Percentiles rank a stretch among this genome's conserved stretches.
phyloP scores from a whole-genome alignment of 192 early-diverging fungal genomes.

The Coemansia asiatica region DNA sequence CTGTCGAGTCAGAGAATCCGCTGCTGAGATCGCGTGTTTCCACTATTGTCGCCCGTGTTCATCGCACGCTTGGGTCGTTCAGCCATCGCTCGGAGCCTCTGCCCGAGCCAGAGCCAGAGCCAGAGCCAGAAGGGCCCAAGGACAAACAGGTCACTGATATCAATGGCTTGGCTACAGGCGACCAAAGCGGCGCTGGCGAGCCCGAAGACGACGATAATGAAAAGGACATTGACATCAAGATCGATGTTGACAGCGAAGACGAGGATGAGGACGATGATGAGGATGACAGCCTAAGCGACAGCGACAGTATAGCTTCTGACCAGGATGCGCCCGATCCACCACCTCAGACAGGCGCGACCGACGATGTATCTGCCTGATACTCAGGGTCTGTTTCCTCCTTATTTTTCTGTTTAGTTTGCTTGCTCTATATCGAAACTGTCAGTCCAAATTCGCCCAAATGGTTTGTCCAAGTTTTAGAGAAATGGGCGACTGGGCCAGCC shows the following conservation, averaged over 20 bases:
- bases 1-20: slow-evolving; percentile 33
- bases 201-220: slow-evolving; percentile 10
- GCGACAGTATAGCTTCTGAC: background rate
- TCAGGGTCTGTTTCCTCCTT: no score
- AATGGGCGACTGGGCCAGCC: background rate
- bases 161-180: background rate
- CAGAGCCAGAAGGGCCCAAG: slow-evolving; percentile 8
- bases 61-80: slow-evolving; percentile 42
- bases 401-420: no score
- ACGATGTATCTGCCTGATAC: background rate
- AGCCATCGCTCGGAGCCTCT: slow-evolving; percentile 26
- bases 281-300: slow-evolving; percentile 3
- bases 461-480: no score
- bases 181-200: background rate
- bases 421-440: background rate
- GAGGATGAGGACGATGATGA: background rate
- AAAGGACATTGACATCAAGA: slow-evolving; percentile 4
- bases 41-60: slow-evolving; percentile 37
- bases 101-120: slow-evolving; percentile 25
- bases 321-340: background rate
- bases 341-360: background rate
- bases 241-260: slow-evolving; percentile 5
- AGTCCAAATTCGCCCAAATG: no score
- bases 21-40: slow-evolving; percentile 33
- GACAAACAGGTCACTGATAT: slow-evolving; percentile 1